These are phyloP conservation scores for Boletus barrowsii DNA, from an alignment of 768 basidiomycete genomes.

Conservation along the genomic window DNA sequence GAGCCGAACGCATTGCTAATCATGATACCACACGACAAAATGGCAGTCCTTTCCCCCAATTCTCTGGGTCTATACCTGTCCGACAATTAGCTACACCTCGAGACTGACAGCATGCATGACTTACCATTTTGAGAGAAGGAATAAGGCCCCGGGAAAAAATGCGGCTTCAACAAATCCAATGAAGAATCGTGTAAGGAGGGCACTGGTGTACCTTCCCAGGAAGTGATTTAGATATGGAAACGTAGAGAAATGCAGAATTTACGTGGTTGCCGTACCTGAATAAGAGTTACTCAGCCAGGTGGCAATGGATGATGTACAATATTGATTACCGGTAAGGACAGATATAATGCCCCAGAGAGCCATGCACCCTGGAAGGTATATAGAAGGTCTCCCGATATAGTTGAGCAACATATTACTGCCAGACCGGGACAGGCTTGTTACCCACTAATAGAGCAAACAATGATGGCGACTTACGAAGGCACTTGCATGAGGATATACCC, in stretches of 20 bases:
- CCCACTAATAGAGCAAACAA: not conserved
- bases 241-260: not conserved
- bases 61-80: conserved; percentile 68
- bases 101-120: conserved; percentile 13
- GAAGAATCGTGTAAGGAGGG: conserved; percentile 67
- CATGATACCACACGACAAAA: conserved; percentile 68
- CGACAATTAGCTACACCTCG: conserved; percentile 44
- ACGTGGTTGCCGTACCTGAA: conserved; percentile 43
- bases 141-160: conserved; percentile 66
- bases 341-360: conserved; percentile 66
- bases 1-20: conserved; percentile 83
- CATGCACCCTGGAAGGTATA: conserved; percentile 68
- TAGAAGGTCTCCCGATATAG: conserved; percentile 62
- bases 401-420: conserved; percentile 69
- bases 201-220: conserved; percentile 55
- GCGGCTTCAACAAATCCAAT: conserved; percentile 74
- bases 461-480: conserved; percentile 51
- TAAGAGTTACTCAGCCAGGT: not conserved
- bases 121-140: conserved; percentile 33
- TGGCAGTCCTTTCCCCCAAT: conserved; percentile 64
- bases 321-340: conserved; percentile 44
- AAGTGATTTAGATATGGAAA: conserved; percentile 1
- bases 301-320: not conserved
- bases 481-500: conserved; percentile 81
- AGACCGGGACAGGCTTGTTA: not conserved